Percentiles rank a stretch among this genome's conserved stretches.
Evolutionary conservation across 2,329 filamentous ascomycete genomes (phyloP).

Genomic region (Orbilia blumenaviensis): DNA sequence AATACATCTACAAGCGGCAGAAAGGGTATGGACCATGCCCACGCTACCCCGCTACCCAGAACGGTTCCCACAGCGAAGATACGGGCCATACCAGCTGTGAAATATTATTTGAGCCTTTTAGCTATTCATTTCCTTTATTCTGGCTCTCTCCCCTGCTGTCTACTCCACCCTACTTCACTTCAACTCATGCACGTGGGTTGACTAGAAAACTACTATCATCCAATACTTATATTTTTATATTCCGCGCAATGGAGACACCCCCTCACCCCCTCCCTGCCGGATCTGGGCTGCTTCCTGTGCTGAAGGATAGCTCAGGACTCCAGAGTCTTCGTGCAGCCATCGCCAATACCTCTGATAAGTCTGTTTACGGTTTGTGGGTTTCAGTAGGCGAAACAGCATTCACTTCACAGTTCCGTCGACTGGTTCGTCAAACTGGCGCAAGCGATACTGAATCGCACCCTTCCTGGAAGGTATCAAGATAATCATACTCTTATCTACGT

Average conservation of each 20-base stretch:
- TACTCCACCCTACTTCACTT: too few species aligned
- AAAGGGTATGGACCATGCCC: too few species aligned
- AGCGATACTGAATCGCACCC: neutral
- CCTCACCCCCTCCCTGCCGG: neutral
- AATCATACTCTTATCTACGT: too few species aligned
- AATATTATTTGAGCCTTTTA: too few species aligned
- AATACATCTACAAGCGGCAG: too few species aligned
- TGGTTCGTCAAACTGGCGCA: neutral
- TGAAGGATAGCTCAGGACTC: neutral
- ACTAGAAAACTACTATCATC: neutral
- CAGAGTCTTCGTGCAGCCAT: neutral
- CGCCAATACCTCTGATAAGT: neutral
- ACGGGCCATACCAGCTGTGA: too few species aligned
- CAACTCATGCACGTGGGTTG: too few species aligned
- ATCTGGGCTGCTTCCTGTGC: neutral
- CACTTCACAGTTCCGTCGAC: neutral
- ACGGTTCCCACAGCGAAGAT: too few species aligned
- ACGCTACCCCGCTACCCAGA: too few species aligned
- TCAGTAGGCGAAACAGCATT: neutral
- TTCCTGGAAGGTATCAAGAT: constrained; percentile 8
- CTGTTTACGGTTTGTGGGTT: neutral
- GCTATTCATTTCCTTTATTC: too few species aligned
- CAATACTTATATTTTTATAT: too few species aligned
- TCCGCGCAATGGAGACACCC: neutral
- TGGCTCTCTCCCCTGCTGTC: too few species aligned